These are phyloP conservation scores for Schwanniomyces sp. DNA, from an alignment of 805 yeast genomes.

Conservation along the genomic window DNA sequence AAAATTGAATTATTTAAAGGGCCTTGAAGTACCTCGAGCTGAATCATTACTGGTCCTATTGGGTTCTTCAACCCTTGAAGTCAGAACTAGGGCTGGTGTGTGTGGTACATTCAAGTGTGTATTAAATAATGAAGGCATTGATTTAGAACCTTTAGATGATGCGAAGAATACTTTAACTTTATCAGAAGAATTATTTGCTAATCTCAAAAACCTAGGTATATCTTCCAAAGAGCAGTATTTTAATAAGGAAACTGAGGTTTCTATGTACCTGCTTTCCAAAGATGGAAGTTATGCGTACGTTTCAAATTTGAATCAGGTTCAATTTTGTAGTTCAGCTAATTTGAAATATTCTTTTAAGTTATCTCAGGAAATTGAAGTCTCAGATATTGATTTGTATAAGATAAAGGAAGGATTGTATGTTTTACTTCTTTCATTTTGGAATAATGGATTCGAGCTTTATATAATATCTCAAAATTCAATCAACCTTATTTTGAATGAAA, in stretches of 20 bases:
- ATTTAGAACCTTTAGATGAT: background rate
- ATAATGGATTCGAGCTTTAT: conserved; percentile 12
- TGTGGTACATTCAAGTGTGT: background rate
- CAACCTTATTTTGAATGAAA: conserved; percentile 1
- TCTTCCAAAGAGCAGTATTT: background rate
- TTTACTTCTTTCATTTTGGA: conserved; percentile 13
- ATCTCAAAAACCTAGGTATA: background rate
- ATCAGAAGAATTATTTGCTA: background rate
- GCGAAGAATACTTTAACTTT: background rate
- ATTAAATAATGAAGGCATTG: background rate
- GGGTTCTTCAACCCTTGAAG: background rate
- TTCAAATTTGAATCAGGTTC: background rate
- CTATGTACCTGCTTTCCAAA: background rate
- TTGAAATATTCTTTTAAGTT: conserved; percentile 13
- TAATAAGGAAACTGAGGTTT: background rate
- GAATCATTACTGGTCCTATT: background rate
- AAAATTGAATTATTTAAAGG: background rate
- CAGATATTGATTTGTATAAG: conserved; percentile 10
- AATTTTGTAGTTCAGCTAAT: background rate
- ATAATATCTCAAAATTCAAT: conserved; percentile 3
- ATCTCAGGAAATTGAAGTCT: conserved; percentile 6
- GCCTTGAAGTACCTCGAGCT: background rate
- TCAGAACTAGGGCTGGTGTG: background rate
- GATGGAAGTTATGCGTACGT: background rate
- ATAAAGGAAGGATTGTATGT: conserved; percentile 4